These are phyloP conservation scores for Phytophthora niederhauseri DNA, from an alignment of 352 stramenopile genomes.

Conservation along the genomic window DNA sequence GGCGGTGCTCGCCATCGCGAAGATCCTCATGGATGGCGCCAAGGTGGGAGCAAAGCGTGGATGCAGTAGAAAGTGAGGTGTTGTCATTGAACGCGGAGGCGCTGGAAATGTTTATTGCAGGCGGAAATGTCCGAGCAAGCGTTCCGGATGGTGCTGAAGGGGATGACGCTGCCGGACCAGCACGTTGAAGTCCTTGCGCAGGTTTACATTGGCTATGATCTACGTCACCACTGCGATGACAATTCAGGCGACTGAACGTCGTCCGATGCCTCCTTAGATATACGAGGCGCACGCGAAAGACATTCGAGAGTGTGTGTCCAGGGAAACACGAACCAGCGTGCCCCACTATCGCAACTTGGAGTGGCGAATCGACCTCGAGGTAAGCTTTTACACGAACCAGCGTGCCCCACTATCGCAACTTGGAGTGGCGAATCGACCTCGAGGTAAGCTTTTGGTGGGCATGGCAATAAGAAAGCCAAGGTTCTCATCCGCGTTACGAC, in stretches of 20 bases:
- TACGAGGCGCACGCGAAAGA: constrained; percentile 51
- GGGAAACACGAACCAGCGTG: constrained; percentile 46
- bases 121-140: constrained; percentile 47
- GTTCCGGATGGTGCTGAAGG: constrained; percentile 51
- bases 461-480: background rate
- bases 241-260: background rate
- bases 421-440: constrained; percentile 86
- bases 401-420: constrained; percentile 59
- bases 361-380: constrained; percentile 86
- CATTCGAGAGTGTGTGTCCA: constrained; percentile 59
- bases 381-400: constrained; percentile 41
- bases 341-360: constrained; percentile 69
- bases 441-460: constrained; percentile 45
- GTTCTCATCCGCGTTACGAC: background rate
- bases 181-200: constrained; percentile 53
- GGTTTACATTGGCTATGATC: constrained; percentile 28
- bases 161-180: constrained; percentile 46
- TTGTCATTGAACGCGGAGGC: background rate
- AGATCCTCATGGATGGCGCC: constrained; percentile 74
- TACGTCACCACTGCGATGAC: background rate
- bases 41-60: constrained; percentile 41
- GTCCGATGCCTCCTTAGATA: constrained; percentile 35
- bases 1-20: constrained; percentile 63
- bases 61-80: background rate
- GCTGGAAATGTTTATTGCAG: constrained; percentile 23